Evolutionary conservation across 495 filamentous ascomycete species (phyloP).

Genomic region (Penicillium goetzii): DNA sequence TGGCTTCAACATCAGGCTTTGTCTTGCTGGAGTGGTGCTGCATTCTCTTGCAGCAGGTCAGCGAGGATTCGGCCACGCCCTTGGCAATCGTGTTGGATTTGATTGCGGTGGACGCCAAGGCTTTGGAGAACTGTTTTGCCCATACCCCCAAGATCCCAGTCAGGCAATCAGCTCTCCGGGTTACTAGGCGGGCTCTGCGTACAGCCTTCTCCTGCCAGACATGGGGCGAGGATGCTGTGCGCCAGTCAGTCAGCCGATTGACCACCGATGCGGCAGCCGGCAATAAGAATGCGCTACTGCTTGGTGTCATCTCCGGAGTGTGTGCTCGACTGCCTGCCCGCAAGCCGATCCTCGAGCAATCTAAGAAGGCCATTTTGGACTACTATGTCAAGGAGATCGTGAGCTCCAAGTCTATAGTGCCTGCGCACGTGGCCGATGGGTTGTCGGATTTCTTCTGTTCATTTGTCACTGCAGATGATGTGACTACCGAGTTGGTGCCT

Average conservation of each 20-base stretch:
- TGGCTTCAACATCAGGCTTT: slow-evolving; percentile 80
- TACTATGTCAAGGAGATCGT: slow-evolving; percentile 88
- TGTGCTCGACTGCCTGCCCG: slow-evolving; percentile 66
- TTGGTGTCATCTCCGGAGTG: slow-evolving; percentile 87
- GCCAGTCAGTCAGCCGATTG: slow-evolving; percentile 65
- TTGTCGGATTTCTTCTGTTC: slow-evolving; percentile 80
- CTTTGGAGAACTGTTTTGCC: slow-evolving; percentile 76
- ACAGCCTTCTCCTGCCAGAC: slow-evolving; percentile 63
- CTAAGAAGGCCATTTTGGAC: slow-evolving; percentile 70
- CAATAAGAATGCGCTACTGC: slow-evolving; percentile 69
- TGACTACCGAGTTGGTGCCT: slow-evolving; percentile 75
- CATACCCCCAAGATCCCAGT: slow-evolving; percentile 60
- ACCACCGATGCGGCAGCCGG: slow-evolving; percentile 62
- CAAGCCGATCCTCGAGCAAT: slow-evolving; percentile 60
- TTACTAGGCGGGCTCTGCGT: slow-evolving; percentile 74
- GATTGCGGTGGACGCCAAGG: slow-evolving; percentile 63
- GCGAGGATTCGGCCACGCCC: slow-evolving; percentile 57
- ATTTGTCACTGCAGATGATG: slow-evolving; percentile 75
- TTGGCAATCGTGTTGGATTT: slow-evolving; percentile 68
- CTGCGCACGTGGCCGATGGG: slow-evolving; percentile 70
- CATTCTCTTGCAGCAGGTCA: slow-evolving; percentile 66
- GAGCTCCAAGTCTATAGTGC: slow-evolving; percentile 72
- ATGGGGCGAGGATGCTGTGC: slow-evolving; percentile 61
- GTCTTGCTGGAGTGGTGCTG: slow-evolving; percentile 91
- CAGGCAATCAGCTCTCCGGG: slow-evolving; percentile 66